Conservation (phyloP, 331 rosid species). For the Rosa hybrid region DNA sequence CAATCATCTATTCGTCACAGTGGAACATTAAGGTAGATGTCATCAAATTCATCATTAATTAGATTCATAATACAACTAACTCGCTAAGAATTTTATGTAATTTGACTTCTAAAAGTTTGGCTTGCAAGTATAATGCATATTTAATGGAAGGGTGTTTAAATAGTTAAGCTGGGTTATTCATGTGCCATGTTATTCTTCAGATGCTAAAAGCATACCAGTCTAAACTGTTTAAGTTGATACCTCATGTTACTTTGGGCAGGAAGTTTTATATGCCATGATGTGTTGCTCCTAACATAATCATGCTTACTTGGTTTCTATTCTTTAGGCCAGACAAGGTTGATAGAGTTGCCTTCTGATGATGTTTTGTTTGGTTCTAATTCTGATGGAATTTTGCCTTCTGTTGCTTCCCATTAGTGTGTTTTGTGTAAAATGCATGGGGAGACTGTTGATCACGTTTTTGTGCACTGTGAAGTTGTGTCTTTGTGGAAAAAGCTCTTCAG, state of each 20-base stretch:
- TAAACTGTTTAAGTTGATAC: not conserved
- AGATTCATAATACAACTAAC: not conserved
- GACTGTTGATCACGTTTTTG: too few species aligned
- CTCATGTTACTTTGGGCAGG: not conserved
- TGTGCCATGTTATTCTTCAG: not conserved
- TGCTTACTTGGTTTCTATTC: not conserved
- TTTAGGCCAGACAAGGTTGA: not conserved
- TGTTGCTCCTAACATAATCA: not conserved
- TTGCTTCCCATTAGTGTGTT: too few species aligned
- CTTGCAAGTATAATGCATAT: not conserved
- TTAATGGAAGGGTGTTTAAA: not conserved
- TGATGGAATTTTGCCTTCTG: too few species aligned
- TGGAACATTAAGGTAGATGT: conserved; percentile 74
- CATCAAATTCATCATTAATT: conserved; percentile 8
- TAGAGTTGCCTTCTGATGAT: not conserved
- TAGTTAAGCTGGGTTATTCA: not conserved
- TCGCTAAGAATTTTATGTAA: not conserved
- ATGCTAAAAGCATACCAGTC: not conserved
- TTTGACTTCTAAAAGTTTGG: not conserved
- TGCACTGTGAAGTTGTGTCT: too few species aligned
- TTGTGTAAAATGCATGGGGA: too few species aligned
- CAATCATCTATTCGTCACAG: conserved; percentile 97
- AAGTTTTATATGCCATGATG: not conserved
- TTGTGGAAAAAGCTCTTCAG: too few species aligned
- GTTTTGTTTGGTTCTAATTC: not conserved